phyloP scores from a whole-genome alignment of 352 stramenopile genomes.

The Pythium phragmitis region DNA sequence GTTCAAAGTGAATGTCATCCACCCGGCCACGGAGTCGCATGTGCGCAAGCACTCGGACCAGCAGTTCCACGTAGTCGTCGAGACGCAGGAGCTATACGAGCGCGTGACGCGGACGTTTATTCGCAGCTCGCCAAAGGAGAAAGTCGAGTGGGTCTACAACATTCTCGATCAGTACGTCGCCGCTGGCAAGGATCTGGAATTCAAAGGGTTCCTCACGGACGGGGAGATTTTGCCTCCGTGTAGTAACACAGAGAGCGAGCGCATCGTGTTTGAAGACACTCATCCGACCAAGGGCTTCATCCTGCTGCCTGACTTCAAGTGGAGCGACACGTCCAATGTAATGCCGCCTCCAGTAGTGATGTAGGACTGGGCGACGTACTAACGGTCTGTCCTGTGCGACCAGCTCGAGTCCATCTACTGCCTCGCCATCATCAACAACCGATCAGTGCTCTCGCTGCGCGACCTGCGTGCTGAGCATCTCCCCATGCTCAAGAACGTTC shows the following conservation, averaged over 20 bases:
- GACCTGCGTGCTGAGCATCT: conserved; percentile 67
- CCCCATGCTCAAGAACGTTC: conserved; percentile 67
- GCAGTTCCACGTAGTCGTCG: conserved; percentile 79
- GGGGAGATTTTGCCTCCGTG: neutral
- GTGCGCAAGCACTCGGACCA: conserved; percentile 85
- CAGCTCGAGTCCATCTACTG: conserved; percentile 82
- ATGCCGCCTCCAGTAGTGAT: neutral
- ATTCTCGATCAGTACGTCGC: conserved; percentile 81
- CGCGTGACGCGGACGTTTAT: conserved; percentile 75
- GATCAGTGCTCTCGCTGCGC: conserved; percentile 70
- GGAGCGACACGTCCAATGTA: conserved; percentile 70
- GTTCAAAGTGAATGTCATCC: conserved; percentile 85
- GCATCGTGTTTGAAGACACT: conserved; percentile 76
- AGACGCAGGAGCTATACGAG: conserved; percentile 79
- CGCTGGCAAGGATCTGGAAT: too few species aligned
- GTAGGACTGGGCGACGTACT: neutral
- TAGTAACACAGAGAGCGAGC: conserved; percentile 80
- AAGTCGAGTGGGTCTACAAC: conserved; percentile 89
- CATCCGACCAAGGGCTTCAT: conserved; percentile 71
- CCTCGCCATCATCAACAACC: conserved; percentile 77
- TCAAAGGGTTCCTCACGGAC: neutral
- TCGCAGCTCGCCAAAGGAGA: conserved; percentile 65
- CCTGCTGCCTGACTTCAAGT: conserved; percentile 84
- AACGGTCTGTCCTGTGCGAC: neutral
- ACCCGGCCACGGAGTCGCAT: conserved; percentile 74